phyloP scores from a whole-genome alignment of 345 rosid genomes.

The Eucalyptus erythrocorys region DNA sequence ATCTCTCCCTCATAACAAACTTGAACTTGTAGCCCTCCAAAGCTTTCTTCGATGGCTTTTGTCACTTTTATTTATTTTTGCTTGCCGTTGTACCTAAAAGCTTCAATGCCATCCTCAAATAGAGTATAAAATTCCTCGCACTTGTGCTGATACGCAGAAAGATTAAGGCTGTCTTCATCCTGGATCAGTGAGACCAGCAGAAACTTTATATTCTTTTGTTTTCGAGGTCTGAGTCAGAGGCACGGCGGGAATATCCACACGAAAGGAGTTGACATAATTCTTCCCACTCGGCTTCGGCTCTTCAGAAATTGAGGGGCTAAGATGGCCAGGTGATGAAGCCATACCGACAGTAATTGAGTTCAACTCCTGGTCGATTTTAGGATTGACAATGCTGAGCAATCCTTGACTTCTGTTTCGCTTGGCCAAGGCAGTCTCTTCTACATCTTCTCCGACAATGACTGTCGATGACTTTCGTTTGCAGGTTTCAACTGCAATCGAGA shows the following conservation, averaged over 20 bases:
- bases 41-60: not conserved
- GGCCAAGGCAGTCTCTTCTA: not conserved
- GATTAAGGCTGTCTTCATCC: not conserved
- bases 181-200: not conserved
- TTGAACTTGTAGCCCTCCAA: not conserved
- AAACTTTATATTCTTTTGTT: not conserved
- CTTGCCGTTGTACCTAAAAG: not conserved
- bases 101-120: not conserved
- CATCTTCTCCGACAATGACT: not conserved
- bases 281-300: not conserved
- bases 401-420: not conserved
- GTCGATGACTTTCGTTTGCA: not conserved
- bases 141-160: not conserved
- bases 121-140: not conserved
- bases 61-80: not conserved
- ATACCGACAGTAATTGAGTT: not conserved
- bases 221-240: not conserved
- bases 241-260: not conserved
- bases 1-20: not conserved
- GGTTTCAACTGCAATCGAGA: not conserved
- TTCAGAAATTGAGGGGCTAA: not conserved
- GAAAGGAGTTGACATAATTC: not conserved
- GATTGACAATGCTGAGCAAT: not conserved
- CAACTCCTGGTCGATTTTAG: not conserved
- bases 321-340: not conserved